These are phyloP conservation scores for Fonsecaea erecta DNA, from an alignment of 2,329 filamentous ascomycete species.

Conservation along the genomic window DNA sequence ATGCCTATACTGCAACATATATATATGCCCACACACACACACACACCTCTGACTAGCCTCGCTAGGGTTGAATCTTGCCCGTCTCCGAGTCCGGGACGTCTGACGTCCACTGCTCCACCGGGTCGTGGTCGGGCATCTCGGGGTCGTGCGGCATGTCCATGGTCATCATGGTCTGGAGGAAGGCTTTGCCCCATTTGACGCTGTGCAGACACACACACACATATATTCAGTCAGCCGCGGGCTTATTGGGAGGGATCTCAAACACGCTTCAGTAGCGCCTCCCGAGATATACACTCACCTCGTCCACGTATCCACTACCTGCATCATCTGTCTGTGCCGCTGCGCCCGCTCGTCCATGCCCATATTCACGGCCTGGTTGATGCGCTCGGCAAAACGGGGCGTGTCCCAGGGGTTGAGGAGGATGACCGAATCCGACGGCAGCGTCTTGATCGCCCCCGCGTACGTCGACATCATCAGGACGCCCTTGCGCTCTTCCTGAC, in stretches of 20 bases:
- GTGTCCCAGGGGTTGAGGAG: conserved; percentile 97
- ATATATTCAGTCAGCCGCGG: too few species aligned
- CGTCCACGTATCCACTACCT: conserved; percentile 29
- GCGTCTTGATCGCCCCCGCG: conserved; percentile 87
- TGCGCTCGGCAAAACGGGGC: conserved; percentile 84
- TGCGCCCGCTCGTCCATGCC: conserved; percentile 19
- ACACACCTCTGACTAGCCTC: too few species aligned
- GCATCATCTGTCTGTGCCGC: conserved; percentile 15
- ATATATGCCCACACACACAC: too few species aligned
- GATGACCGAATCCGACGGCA: conserved; percentile 73
- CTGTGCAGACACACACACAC: neutral
- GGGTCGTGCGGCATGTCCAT: conserved; percentile 15
- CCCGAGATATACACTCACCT: too few species aligned
- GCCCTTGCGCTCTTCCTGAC: conserved; percentile 81
- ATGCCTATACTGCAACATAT: too few species aligned
- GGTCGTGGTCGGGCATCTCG: conserved; percentile 9
- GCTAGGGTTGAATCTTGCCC: neutral
- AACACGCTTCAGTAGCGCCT: too few species aligned
- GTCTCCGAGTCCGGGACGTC: conserved; percentile 4
- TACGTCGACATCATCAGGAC: conserved; percentile 94
- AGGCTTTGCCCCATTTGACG: conserved; percentile 27
- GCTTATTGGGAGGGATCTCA: too few species aligned
- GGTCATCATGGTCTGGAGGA: conserved; percentile 25
- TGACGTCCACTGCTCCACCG: neutral
- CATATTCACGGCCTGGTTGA: conserved; percentile 88